Percentiles rank a stretch among this genome's conserved stretches.
Conservation (phyloP, 495 filamentous ascomycete species). For the Penicillium desertorum region DNA sequence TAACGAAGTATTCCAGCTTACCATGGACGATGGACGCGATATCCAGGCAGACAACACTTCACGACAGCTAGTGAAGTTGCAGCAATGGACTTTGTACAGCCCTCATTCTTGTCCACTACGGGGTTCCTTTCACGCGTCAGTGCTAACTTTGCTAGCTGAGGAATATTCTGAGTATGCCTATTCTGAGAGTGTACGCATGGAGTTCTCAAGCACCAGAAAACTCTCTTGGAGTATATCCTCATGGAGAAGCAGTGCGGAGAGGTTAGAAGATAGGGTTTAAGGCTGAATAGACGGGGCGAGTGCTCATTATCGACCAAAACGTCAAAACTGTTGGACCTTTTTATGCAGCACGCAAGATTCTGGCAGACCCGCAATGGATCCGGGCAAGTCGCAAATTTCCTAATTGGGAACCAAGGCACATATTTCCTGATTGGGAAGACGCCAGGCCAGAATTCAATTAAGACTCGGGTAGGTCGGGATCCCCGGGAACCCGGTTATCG, state of each 20-base stretch:
- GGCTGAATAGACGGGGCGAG: not conserved
- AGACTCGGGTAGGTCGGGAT: slow-evolving; percentile 3
- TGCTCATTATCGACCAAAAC: no score
- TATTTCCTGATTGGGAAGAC: not conserved
- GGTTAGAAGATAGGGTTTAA: not conserved
- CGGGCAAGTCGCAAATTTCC: not conserved
- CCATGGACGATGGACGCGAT: slow-evolving; percentile 41
- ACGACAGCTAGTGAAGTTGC: slow-evolving; percentile 36
- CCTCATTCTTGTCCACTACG: no score
- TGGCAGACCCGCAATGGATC: not conserved
- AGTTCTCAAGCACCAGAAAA: not conserved
- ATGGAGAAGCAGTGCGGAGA: not conserved
- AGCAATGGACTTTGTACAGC: slow-evolving; percentile 13
- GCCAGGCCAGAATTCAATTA: not conserved
- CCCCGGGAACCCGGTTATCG: not conserved
- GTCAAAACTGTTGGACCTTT: no score
- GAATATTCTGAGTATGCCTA: not conserved
- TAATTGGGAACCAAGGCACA: not conserved
- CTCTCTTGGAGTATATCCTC: not conserved
- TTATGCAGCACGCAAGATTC: no score
- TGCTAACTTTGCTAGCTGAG: no score
- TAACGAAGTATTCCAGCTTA: slow-evolving; percentile 37
- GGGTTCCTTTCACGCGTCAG: no score
- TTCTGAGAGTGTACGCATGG: not conserved
- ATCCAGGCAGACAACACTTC: slow-evolving; percentile 28